Percentiles rank a stretch among this genome's conserved stretches.
Evolutionary conservation across 495 filamentous ascomycete genomes (phyloP).

Genomic region (Aspergillus funiculosus): DNA sequence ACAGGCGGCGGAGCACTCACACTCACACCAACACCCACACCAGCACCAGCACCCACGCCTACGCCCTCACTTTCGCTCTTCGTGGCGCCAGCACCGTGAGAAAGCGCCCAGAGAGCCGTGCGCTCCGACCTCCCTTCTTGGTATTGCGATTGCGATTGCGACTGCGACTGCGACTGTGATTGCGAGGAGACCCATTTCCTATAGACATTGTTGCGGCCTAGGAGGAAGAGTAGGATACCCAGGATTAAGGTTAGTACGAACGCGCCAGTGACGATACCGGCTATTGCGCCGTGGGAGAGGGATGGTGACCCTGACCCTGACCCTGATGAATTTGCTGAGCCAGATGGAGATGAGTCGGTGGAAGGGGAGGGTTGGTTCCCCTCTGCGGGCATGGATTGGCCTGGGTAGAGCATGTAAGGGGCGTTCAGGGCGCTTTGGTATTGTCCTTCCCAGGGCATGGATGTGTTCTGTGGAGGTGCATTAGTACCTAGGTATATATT

Average conservation of each 20-base stretch:
- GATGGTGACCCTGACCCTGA: too few species aligned
- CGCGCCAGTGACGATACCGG: conserved; percentile 33
- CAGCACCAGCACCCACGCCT: neutral
- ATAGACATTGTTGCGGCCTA: conserved; percentile 36
- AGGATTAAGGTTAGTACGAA: conserved; percentile 31
- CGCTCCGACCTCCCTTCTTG: neutral
- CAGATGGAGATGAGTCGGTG: conserved; percentile 1
- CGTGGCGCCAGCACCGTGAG: neutral
- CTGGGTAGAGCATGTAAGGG: conserved; percentile 37
- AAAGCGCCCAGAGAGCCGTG: neutral
- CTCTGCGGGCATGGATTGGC: conserved; percentile 36
- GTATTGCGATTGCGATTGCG: neutral
- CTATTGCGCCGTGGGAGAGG: conserved; percentile 34
- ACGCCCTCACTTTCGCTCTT: neutral
- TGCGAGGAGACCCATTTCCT: conserved; percentile 32
- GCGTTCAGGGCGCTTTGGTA: conserved; percentile 26
- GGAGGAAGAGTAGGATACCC: conserved; percentile 34
- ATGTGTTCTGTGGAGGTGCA: conserved; percentile 24
- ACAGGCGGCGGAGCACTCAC: neutral
- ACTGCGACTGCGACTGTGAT: neutral
- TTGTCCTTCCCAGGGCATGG: conserved; percentile 30
- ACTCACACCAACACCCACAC: neutral
- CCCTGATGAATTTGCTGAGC: too few species aligned
- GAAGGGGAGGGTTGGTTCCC: too few species aligned
- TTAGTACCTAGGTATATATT: neutral